Percentiles rank a stretch among this genome's conserved stretches.
Evolutionary conservation across 2,329 filamentous ascomycete species (phyloP).

Genomic region (Rhexocercosporidium sp.): DNA sequence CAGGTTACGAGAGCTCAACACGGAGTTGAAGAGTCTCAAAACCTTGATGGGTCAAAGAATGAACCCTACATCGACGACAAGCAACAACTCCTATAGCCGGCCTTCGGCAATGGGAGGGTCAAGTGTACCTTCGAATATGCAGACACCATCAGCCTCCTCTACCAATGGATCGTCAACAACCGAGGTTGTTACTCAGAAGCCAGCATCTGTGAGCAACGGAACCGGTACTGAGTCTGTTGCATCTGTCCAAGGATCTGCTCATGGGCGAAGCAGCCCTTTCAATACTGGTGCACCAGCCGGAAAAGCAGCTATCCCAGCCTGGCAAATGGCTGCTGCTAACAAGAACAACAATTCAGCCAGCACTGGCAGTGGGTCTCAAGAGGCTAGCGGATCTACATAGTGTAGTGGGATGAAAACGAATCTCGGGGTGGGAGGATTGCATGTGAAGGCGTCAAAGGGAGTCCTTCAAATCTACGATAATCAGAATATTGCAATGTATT

Average conservation of each 20-base stretch:
- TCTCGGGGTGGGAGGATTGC: conserved; percentile 15
- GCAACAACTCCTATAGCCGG: conserved; percentile 37
- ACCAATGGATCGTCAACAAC: conserved; percentile 28
- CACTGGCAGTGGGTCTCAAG: conserved; percentile 31
- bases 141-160: conserved; percentile 15
- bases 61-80: conserved; percentile 44
- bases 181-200: conserved; percentile 35
- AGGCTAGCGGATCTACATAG: conserved; percentile 30
- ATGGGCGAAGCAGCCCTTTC: conserved; percentile 51
- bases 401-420: conserved; percentile 16
- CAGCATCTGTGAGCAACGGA: conserved; percentile 43
- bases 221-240: conserved; percentile 40
- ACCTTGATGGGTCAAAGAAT: conserved; percentile 75
- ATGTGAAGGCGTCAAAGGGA: conserved; percentile 24
- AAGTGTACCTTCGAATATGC: conserved; percentile 18
- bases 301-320: conserved; percentile 76
- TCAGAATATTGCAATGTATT: conserved; percentile 17
- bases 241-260: conserved; percentile 43
- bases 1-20: conserved; percentile 82
- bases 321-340: conserved; percentile 76
- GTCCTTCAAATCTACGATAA: conserved; percentile 1
- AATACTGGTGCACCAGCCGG: conserved; percentile 52
- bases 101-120: conserved; percentile 24
- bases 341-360: conserved; percentile 44
- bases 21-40: conserved; percentile 91